Conservation (phyloP, 352 stramenopile genomes). For the Globisporangium spinosum region DNA sequence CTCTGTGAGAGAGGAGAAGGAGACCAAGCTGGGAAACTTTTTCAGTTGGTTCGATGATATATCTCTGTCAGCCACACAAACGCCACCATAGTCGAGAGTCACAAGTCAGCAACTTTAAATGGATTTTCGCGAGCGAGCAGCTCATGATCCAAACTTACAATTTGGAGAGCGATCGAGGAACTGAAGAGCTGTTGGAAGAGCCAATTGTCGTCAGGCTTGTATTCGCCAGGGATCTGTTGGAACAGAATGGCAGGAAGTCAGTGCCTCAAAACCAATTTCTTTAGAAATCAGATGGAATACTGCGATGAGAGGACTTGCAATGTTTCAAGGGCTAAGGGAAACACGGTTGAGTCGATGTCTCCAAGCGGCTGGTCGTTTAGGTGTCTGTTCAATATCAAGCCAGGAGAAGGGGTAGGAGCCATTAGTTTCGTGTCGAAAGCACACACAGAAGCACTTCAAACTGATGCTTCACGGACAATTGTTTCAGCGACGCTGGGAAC, state of each 20-base stretch:
- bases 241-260: not conserved
- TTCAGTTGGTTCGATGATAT: conserved; percentile 5
- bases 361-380: conserved; percentile 6
- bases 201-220: not conserved
- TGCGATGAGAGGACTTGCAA: not conserved
- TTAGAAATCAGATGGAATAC: not conserved
- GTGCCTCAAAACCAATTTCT: not conserved
- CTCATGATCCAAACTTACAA: not conserved
- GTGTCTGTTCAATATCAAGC: not conserved
- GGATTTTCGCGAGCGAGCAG: not conserved
- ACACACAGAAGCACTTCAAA: not conserved
- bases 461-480: not conserved
- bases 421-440: not conserved
- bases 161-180: conserved; percentile 5
- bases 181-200: not conserved
- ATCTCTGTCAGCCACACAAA: not conserved
- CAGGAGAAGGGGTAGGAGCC: not conserved
- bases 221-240: not conserved
- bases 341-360: not conserved
- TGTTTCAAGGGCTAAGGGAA: not conserved
- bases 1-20: conserved; percentile 7
- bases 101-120: not conserved
- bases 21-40: not conserved
- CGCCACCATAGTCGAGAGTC: not conserved
- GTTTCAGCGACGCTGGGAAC: conserved; percentile 8